These are phyloP conservation scores for Rubroboletus satanas DNA, from an alignment of 768 basidiomycete genomes.

Conservation along the genomic window DNA sequence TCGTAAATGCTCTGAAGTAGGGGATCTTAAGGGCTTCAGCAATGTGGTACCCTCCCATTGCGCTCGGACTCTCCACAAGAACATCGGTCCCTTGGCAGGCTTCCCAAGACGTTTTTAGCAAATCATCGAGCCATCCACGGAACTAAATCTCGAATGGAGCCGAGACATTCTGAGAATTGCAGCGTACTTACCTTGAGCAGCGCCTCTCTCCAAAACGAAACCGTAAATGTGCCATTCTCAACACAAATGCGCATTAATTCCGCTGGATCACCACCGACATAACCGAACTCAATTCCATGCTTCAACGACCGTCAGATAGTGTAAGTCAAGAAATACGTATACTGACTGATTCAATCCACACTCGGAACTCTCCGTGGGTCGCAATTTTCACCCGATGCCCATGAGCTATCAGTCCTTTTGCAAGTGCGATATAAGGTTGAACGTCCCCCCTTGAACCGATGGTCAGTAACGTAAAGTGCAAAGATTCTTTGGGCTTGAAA, in stretches of 20 bases:
- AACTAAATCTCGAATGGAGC: slow-evolving; percentile 50
- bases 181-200: slow-evolving; percentile 64
- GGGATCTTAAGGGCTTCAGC: slow-evolving; percentile 92
- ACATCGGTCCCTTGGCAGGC: slow-evolving; percentile 94
- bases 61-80: slow-evolving; percentile 91
- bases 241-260: slow-evolving; percentile 97
- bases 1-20: slow-evolving; percentile 94
- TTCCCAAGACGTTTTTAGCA: slow-evolving; percentile 92
- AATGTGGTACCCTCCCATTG: slow-evolving; percentile 96
- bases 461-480: slow-evolving; percentile 92
- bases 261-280: slow-evolving; percentile 95
- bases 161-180: neutral
- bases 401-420: slow-evolving; percentile 85
- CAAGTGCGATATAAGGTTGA: slow-evolving; percentile 95
- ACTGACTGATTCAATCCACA: slow-evolving; percentile 92
- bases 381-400: slow-evolving; percentile 90
- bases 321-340: neutral
- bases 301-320: slow-evolving; percentile 29
- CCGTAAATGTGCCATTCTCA: slow-evolving; percentile 96
- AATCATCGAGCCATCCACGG: slow-evolving; percentile 96
- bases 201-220: slow-evolving; percentile 90
- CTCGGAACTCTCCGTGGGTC: slow-evolving; percentile 90
- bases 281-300: slow-evolving; percentile 95
- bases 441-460: slow-evolving; percentile 97
- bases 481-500: slow-evolving; percentile 82